Conservation (phyloP, 2,329 filamentous ascomycete species). For the Exophiala sideris region DNA sequence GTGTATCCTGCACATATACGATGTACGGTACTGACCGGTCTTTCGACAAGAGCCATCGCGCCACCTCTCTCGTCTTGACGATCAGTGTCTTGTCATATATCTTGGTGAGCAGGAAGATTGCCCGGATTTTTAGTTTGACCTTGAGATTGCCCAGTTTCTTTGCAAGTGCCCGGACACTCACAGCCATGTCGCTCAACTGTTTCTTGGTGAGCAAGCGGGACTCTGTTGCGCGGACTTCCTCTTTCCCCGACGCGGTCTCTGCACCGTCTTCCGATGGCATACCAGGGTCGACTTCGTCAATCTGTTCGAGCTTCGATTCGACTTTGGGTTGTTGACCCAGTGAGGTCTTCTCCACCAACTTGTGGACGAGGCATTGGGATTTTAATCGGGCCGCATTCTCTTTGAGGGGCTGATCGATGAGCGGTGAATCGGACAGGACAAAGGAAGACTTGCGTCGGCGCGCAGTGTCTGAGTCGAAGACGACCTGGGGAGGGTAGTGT, state of each 20-base stretch:
- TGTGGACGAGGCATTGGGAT: slow-evolving; percentile 62
- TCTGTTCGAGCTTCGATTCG: slow-evolving; percentile 24
- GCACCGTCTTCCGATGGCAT: slow-evolving; percentile 24
- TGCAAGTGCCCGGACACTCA: slow-evolving; percentile 87
- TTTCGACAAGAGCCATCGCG: slow-evolving; percentile 74
- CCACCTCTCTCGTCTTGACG: slow-evolving; percentile 69
- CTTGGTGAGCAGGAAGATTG: slow-evolving; percentile 86
- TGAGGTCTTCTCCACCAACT: slow-evolving; percentile 47
- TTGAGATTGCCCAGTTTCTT: slow-evolving; percentile 80
- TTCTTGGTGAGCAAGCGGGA: slow-evolving; percentile 88
- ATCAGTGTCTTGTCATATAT: slow-evolving; percentile 82
- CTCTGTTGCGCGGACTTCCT: slow-evolving; percentile 46
- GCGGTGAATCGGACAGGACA: slow-evolving; percentile 34
- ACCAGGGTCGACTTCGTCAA: slow-evolving; percentile 26
- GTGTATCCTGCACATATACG: slow-evolving; percentile 75
- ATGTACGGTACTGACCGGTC: slow-evolving; percentile 66
- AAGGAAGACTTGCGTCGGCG: slow-evolving; percentile 61
- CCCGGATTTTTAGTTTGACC: slow-evolving; percentile 75
- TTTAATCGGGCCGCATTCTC: slow-evolving; percentile 38
- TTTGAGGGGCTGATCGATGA: slow-evolving; percentile 32
- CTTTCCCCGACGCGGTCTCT: slow-evolving; percentile 20
- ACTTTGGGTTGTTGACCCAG: slow-evolving; percentile 24
- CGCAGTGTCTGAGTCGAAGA: slow-evolving; percentile 51
- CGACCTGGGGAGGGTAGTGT: slow-evolving; percentile 43
- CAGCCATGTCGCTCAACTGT: slow-evolving; percentile 93